Conservation (phyloP, 345 rosid species). For the Pugionium cornutum region DNA sequence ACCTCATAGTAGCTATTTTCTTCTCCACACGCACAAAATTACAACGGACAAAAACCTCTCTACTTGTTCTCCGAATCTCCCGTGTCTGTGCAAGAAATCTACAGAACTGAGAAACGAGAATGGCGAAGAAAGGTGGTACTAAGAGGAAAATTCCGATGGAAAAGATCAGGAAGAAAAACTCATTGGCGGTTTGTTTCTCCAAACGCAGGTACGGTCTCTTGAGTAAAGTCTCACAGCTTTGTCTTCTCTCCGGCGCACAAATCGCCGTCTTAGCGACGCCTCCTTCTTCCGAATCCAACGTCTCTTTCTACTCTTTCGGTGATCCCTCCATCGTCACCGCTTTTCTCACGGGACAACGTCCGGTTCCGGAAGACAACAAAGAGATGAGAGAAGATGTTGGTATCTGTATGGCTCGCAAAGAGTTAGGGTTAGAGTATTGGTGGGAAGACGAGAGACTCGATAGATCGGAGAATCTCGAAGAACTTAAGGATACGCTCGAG, state of each 20-base stretch:
- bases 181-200: neutral
- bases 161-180: neutral
- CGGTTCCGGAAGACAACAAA: neutral
- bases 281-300: slow-evolving; percentile 2
- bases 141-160: neutral
- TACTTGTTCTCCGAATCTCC: no score
- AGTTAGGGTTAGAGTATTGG: no score
- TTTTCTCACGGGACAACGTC: slow-evolving; percentile 5
- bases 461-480: no score
- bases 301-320: slow-evolving; percentile 15
- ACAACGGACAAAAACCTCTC: no score
- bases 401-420: no score
- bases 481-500: no score
- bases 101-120: neutral
- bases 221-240: slow-evolving; percentile 9
- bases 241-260: slow-evolving; percentile 1
- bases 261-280: neutral
- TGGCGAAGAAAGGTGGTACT: neutral
- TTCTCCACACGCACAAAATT: no score
- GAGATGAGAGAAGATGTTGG: neutral
- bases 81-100: no score
- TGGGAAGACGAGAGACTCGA: no score
- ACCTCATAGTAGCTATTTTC: no score
- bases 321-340: neutral
- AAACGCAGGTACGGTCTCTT: neutral